phyloP scores from a whole-genome alignment of 805 yeast species.

The Candida vartiovaarae region DNA sequence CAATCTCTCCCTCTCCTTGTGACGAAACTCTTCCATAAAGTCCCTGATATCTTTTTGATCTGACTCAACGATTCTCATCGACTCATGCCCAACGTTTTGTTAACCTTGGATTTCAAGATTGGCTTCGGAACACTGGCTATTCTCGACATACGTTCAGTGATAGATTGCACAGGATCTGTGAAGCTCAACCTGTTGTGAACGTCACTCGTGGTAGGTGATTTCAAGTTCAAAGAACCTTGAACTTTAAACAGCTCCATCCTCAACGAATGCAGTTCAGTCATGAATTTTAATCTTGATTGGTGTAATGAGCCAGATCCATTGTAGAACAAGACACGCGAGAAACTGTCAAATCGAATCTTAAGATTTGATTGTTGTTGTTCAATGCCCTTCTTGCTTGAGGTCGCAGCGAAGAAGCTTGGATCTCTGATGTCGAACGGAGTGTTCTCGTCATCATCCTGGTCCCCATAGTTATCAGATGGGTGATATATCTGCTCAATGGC shows the following conservation, averaged over 20 bases:
- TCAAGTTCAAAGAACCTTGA: neutral
- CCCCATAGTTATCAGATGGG: neutral
- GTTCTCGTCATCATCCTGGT: slow-evolving; percentile 2
- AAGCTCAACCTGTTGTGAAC: neutral
- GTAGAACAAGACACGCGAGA: slow-evolving; percentile 10
- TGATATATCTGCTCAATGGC: slow-evolving; percentile 4
- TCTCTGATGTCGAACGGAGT: slow-evolving; percentile 3
- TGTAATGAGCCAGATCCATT: slow-evolving; percentile 3
- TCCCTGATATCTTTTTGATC: slow-evolving; percentile 6
- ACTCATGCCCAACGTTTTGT: slow-evolving; percentile 7
- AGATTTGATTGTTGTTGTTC: neutral
- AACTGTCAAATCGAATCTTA: slow-evolving; percentile 4
- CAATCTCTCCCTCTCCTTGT: slow-evolving; percentile 6
- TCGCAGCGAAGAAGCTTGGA: slow-evolving; percentile 5
- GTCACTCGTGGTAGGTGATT: neutral
- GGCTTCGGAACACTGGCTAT: slow-evolving; percentile 1
- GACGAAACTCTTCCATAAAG: slow-evolving; percentile 7
- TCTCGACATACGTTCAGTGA: neutral
- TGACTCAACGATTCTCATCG: slow-evolving; percentile 1
- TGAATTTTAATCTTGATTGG: neutral
- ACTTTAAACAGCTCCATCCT: neutral
- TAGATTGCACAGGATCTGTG: neutral
- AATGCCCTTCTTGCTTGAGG: neutral
- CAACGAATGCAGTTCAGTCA: neutral
- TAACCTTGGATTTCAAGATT: slow-evolving; percentile 7